Evolutionary conservation across 192 early-diverging fungal species (phyloP), one percentile per base, ranked within the genome.

Genomic region (Linnemannia schmuckeri): DNA sequence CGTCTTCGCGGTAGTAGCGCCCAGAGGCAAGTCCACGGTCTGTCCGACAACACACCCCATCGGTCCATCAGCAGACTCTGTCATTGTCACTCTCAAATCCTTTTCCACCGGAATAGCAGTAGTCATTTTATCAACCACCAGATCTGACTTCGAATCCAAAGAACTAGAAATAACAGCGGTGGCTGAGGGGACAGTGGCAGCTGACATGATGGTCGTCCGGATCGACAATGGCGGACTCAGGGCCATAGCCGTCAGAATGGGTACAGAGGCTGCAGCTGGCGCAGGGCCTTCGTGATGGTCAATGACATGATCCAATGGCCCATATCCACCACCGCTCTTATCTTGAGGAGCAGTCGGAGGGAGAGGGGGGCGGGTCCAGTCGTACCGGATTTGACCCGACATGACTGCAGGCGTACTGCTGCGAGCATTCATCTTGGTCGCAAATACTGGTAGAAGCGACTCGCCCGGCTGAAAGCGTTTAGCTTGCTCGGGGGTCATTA

Each of bases 351-450:
- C 8, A 33, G 61, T 24, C 12, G 61, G 12, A 15, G 61, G 30
- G 27, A 33, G 61, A 33, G 57, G 57, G 30, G 61, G 61, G 15
- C 61, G 61, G 12, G 33, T 20, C 82, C 82, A 79, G 47, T 71
- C 83, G 61, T 72, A 72, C 4, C 15, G 78, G 20, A 74, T 72
- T 27, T 33, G 49, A 6, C 72, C 73, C 61, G 49, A 44, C 66
- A 79, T 46, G 15, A 80, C 42, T 40, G 77, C 77, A 5, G 83
- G 83, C 24, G 83, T 76, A 44, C 78, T 85, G 44, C 83, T 79
- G n/a, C 83, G 83, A 37, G 33, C 30, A 46, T 57, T 24, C 22
- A 18, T 35, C 24, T 17, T 54, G 40, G 40, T n/a, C 18, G 15
- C 41, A 6, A 63, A 55, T 33, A 47, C 27, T 18, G 30, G 20